Percentiles rank a stretch among this genome's conserved stretches.
These are phyloP conservation scores for Colletotrichum endophyticum DNA, from an alignment of 2,329 filamentous ascomycete genomes.

Conservation along the genomic window DNA sequence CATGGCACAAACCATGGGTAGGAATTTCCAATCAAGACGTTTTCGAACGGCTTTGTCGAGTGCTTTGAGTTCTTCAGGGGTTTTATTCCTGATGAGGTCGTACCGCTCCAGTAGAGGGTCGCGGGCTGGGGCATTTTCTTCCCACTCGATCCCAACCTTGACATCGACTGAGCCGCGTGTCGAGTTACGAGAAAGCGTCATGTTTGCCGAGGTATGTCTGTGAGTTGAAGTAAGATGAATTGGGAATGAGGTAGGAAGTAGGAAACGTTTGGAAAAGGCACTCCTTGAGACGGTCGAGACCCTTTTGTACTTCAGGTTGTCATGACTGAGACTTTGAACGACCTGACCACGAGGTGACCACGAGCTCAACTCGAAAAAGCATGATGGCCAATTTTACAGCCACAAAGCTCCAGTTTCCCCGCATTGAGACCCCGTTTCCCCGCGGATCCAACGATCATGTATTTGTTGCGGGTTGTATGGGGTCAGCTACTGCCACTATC, in stretches of 20 bases:
- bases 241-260: not conserved
- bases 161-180: conserved; percentile 1
- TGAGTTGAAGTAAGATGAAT: not conserved
- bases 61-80: conserved; percentile 25
- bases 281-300: not conserved
- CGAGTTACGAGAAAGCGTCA: not conserved
- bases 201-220: not conserved
- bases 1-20: conserved; percentile 31
- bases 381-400: not conserved
- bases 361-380: not conserved
- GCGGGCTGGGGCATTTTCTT: not conserved
- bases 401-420: not conserved
- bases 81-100: conserved; percentile 22
- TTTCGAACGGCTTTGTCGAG: conserved; percentile 29
- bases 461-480: not conserved
- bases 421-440: not conserved
- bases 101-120: conserved; percentile 15
- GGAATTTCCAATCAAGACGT: conserved; percentile 30
- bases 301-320: not conserved
- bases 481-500: not conserved
- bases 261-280: not conserved
- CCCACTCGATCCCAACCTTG: not conserved
- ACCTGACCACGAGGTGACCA: not conserved
- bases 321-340: not conserved
- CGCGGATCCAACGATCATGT: not conserved